These are phyloP conservation scores for Xenoacremonium recifei DNA, from an alignment of 2,329 filamentous ascomycete genomes.

Conservation along the genomic window DNA sequence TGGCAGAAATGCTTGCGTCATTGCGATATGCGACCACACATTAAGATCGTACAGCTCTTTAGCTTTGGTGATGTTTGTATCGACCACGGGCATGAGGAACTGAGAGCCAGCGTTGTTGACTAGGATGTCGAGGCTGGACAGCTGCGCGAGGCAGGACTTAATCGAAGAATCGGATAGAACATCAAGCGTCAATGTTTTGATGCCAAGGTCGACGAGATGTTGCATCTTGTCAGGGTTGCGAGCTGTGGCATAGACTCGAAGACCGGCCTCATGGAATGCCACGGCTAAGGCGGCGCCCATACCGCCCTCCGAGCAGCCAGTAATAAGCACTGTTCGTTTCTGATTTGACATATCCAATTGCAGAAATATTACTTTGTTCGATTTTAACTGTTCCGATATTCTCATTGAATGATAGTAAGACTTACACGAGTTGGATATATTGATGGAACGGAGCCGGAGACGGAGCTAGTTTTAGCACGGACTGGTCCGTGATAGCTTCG, in stretches of 20 bases:
- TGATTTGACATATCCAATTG: background rate
- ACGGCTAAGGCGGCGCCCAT: conserved; percentile 38
- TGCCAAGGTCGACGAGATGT: conserved; percentile 24
- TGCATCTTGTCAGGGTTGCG: conserved; percentile 31
- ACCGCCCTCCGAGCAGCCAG: conserved; percentile 37
- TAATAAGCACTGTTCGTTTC: conserved; percentile 28
- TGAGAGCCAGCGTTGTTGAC: conserved; percentile 33
- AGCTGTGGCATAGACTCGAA: conserved; percentile 38
- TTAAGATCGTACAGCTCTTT: conserved; percentile 40
- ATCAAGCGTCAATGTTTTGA: conserved; percentile 26
- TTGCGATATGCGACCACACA: conserved; percentile 34
- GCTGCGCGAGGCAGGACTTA: background rate
- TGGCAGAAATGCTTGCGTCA: conserved; percentile 36
- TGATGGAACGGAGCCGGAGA: no score
- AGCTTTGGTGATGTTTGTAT: conserved; percentile 31
- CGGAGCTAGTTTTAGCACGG: no score
- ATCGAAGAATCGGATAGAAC: conserved; percentile 21
- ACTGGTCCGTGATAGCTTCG: no score
- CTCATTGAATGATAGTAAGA: no score
- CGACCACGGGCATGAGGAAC: conserved; percentile 33
- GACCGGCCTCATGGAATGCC: conserved; percentile 34
- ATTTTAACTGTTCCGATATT: no score
- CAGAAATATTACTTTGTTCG: no score
- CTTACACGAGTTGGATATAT: no score
- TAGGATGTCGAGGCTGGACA: conserved; percentile 19